Percentiles rank a stretch among this genome's conserved stretches.
phyloP scores from a whole-genome alignment of 2,329 filamentous ascomycete genomes.

The Sclerotinia subarctica region DNA sequence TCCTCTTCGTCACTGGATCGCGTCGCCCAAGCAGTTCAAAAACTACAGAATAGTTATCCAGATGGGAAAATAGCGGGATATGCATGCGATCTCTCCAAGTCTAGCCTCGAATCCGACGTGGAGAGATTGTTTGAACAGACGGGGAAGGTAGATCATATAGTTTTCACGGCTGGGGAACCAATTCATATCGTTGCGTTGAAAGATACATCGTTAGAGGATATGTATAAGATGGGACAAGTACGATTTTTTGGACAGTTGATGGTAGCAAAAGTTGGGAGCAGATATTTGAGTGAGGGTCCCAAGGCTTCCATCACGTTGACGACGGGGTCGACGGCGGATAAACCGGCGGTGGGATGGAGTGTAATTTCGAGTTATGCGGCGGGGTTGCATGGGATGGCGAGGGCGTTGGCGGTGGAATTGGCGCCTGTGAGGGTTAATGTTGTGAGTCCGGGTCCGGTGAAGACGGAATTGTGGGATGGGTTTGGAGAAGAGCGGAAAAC shows the following conservation, averaged over 20 bases:
- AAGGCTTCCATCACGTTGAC: slow-evolving; percentile 29
- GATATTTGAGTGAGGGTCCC: slow-evolving; percentile 26
- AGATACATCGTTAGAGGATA: slow-evolving; percentile 24
- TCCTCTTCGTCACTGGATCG: slow-evolving; percentile 26
- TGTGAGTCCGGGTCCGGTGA: slow-evolving; percentile 53
- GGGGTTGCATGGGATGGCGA: slow-evolving; percentile 51
- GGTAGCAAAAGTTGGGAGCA: slow-evolving; percentile 30
- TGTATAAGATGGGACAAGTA: slow-evolving; percentile 27
- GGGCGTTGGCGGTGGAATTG: slow-evolving; percentile 59
- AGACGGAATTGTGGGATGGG: slow-evolving; percentile 47
- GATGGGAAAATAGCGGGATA: slow-evolving; percentile 22
- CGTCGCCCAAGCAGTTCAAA: slow-evolving; percentile 21
- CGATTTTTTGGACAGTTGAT: slow-evolving; percentile 33
- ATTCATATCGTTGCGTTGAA: slow-evolving; percentile 18
- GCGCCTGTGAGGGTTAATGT: slow-evolving; percentile 62
- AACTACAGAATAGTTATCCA: slow-evolving; percentile 25
- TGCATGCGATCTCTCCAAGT: slow-evolving; percentile 30
- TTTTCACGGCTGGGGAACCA: slow-evolving; percentile 33
- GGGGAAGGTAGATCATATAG: slow-evolving; percentile 32
- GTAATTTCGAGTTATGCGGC: slow-evolving; percentile 48
- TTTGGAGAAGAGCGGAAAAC: slow-evolving; percentile 40
- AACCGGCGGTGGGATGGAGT: slow-evolving; percentile 42
- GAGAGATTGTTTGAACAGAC: slow-evolving; percentile 42
- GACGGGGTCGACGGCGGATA: slow-evolving; percentile 24
- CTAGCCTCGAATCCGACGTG: slow-evolving; percentile 39